Base-by-base conservation (phyloP, 2,329 filamentous ascomycete species). In the Exophiala sideris region DNA sequence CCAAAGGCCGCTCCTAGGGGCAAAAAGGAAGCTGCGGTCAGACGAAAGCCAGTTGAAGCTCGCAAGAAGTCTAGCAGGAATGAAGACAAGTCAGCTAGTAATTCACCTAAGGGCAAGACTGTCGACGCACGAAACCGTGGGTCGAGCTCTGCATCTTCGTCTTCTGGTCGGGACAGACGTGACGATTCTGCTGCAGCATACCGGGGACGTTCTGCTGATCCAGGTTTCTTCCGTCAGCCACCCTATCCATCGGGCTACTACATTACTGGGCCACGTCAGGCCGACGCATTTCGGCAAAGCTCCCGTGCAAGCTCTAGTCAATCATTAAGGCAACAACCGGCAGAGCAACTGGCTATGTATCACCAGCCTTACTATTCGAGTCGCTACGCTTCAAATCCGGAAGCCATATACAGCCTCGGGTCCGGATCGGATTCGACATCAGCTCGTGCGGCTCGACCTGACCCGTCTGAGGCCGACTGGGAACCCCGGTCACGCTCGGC, bases 391-490 rank as follows among this genome's bases (percentile, higher is more conserved):
- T 62, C 65, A 11, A 63, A 65, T 38, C 70, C 74, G 2, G 72
- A 74, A 21, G 66, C 66, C 8, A 65, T 70, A 35, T 69, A 66
- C 33, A 18, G 45, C 21, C 36, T 45, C 10, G 44, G 51, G 10
- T 50, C 54, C 38, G 58, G 56, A 39, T 73, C 75, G 21, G 69
- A 70, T 10, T 29, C 24, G 24, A 29, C 24, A 29, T 67, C 67
- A 45, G 69, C 68, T 8, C 64, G 68, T 20, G 53, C 67, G 32
- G 45, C 64, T 6, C 72, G 72, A 61, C 72, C 75, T 14, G 67
- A 79, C 20, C 74, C 75, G 29, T 76, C 80, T 50, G 79, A 80
- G 58, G 70, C 69, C 1, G 72, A 74, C 45, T 76, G 72, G 74
- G 71, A 67, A 39, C 68, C 69, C 62, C 71, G 76, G 52, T 67